A percentile compares a stretch with the other conserved stretches of the same genome.
phyloP scores from a whole-genome alignment of 2,329 filamentous ascomycete species.

The Waltergamsia citrina region DNA sequence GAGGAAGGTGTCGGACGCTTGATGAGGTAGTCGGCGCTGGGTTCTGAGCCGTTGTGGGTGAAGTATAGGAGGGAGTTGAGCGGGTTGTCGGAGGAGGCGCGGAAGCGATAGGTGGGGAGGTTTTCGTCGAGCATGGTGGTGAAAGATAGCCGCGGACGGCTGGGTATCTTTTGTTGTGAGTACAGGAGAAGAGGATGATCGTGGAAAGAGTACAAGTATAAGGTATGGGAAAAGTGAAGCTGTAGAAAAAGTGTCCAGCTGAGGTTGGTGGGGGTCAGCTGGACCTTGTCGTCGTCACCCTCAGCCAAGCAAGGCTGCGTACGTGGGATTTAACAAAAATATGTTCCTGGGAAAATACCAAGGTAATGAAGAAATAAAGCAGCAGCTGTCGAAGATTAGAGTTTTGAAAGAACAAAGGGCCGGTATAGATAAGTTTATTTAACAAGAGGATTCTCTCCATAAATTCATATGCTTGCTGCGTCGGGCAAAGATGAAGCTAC shows the following conservation, averaged over 20 bases:
- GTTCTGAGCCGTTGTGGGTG: constrained; percentile 69
- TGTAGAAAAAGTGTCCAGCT: too few relatives aligned
- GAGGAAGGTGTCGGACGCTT: constrained; percentile 59
- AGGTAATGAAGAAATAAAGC: too few relatives aligned
- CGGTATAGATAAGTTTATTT: too few relatives aligned
- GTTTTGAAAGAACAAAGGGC: too few relatives aligned
- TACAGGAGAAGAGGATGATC: neutral
- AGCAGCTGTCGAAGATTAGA: too few relatives aligned
- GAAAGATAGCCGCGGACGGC: neutral
- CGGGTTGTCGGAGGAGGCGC: constrained; percentile 40
- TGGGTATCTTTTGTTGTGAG: neutral
- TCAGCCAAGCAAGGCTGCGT: too few relatives aligned
- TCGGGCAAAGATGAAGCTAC: neutral
- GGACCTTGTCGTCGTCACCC: too few relatives aligned
- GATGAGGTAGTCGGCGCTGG: constrained; percentile 70
- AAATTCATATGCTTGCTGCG: neutral
- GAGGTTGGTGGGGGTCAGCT: too few relatives aligned
- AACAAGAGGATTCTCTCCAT: too few relatives aligned
- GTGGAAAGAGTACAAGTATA: neutral
- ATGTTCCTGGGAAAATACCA: too few relatives aligned
- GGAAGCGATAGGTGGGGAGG: constrained; percentile 63
- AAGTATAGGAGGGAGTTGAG: constrained; percentile 49
- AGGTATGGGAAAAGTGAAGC: neutral
- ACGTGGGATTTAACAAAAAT: neutral
- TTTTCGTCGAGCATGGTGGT: constrained; percentile 73